Evolutionary conservation across 305 asterid species (phyloP), one percentile per base, ranked within the genome.

Genomic region (Fraxinus velutina): DNA sequence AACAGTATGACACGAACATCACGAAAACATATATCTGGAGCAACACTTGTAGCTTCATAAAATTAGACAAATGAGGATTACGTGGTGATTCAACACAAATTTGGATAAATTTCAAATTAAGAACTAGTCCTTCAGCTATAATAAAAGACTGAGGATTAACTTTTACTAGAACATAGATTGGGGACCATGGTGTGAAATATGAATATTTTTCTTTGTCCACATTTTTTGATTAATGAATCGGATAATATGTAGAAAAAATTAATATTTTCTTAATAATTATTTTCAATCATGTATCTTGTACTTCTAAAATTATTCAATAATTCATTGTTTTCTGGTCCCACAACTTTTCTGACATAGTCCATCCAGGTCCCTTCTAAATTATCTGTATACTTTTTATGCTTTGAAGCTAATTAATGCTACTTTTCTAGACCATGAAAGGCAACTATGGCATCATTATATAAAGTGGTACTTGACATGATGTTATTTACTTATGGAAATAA

Each of bases 251-350:
- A 10, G 33, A 68, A 29, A 13, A 1, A 10, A 10, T 1, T 24
- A 68, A 24, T 47, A 27, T 13, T 66, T 66, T 27, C 4, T 24
- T 68, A 6, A 22, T 62, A 5, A 62, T 21, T 64, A 64, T 24
- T 64, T 27, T 68, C 74, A 68, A 68, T 12, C 74, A 29, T 68
- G 37, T 29, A 12, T 29, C 37, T 68, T 29, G 74, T 27, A 12
- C 19, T 68, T 29, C 10, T 30, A 10, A 27, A 68, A 68, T 68
- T 68, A 27, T 29, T 29, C 74, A 68, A 29, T 68, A 10, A 68
- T 68, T 68, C 74, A 68, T 68, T 27, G 74, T 68, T 68, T 68
- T 68, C 74, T 13, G 74, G 39, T 68, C 74, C 74, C 74, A 68
- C 33, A 12, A 33, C 73, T 66, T 27, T 66, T 66, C 73, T 27